Conservation (phyloP, 371 early-diverging fungal genomes). For the Dichotomocladium elegans region DNA sequence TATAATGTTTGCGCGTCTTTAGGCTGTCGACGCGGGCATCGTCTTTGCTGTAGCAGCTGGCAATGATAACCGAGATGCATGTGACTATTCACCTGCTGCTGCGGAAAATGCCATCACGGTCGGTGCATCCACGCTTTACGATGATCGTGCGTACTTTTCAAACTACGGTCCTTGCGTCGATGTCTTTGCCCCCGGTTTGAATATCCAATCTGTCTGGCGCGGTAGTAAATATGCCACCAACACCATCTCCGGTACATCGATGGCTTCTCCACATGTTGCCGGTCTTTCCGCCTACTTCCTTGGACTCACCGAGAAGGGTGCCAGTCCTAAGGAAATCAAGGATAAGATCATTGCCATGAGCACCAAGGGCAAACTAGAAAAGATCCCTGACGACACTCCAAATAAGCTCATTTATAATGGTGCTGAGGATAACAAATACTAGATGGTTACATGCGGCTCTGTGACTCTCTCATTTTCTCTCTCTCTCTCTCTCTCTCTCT, state of each 20-base stretch:
- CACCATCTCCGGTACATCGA: constrained; percentile 95
- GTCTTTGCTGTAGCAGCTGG: constrained; percentile 97
- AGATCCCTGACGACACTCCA: constrained; percentile 66
- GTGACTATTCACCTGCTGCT: constrained; percentile 91
- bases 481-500: not conserved
- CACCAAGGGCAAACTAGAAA: constrained; percentile 63
- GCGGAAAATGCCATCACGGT: constrained; percentile 90
- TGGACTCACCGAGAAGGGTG: constrained; percentile 50
- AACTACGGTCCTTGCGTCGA: constrained; percentile 90
- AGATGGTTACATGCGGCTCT: too few species aligned
- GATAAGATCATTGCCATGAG: constrained; percentile 61
- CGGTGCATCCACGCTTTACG: constrained; percentile 83
- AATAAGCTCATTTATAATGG: constrained; percentile 82
- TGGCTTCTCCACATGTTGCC: constrained; percentile 97
- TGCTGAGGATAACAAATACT: not conserved
- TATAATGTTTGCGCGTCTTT: not conserved
- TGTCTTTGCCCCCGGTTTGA: constrained; percentile 90
- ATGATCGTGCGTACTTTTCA: constrained; percentile 87
- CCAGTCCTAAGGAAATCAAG: constrained; percentile 81
- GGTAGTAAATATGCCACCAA: constrained; percentile 70
- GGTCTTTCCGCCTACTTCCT: constrained; percentile 90
- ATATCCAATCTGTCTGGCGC: constrained; percentile 87
- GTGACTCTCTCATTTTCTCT: not conserved
- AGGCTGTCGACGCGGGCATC: constrained; percentile 75
- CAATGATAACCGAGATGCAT: constrained; percentile 92